Evolutionary conservation across 495 filamentous ascomycete genomes (phyloP).

Genomic region (Viridothelium virens): DNA sequence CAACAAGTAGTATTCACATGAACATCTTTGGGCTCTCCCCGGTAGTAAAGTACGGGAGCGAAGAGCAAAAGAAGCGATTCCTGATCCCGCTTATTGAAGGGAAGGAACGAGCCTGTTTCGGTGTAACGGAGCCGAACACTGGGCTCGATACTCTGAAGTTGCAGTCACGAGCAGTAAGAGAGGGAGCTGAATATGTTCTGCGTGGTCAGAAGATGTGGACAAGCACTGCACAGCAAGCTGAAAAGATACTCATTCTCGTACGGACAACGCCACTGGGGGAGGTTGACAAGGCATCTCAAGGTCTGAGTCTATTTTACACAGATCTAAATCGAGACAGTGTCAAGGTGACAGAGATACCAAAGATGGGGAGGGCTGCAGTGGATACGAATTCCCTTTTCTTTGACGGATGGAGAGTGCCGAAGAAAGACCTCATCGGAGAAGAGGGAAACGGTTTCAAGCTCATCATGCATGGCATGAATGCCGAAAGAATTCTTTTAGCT

Average conservation of each 20-base stretch:
- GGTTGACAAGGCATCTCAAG: slow-evolving; percentile 26
- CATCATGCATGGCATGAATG: slow-evolving; percentile 34
- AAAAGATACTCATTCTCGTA: slow-evolving; percentile 31
- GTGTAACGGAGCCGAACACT: slow-evolving; percentile 31
- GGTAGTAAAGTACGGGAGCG: slow-evolving; percentile 29
- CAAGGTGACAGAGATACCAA: slow-evolving; percentile 27
- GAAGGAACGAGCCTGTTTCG: slow-evolving; percentile 27
- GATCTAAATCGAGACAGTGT: slow-evolving; percentile 24
- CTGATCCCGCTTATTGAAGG: slow-evolving; percentile 27
- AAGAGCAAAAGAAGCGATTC: slow-evolving; percentile 28
- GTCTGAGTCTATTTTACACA: slow-evolving; percentile 31
- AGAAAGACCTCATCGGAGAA: slow-evolving; percentile 24
- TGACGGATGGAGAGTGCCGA: slow-evolving; percentile 27
- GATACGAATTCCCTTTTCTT: slow-evolving; percentile 31
- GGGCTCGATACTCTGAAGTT: slow-evolving; percentile 31
- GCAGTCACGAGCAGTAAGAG: slow-evolving; percentile 22
- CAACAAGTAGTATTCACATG: slow-evolving; percentile 27
- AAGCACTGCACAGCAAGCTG: slow-evolving; percentile 27
- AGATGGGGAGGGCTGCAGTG: slow-evolving; percentile 29
- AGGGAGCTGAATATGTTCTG: slow-evolving; percentile 25
- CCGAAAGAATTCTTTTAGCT: slow-evolving; percentile 27
- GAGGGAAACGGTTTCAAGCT: slow-evolving; percentile 30
- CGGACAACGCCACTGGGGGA: slow-evolving; percentile 28
- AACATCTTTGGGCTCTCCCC: slow-evolving; percentile 30
- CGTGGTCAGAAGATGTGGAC: slow-evolving; percentile 32